phyloP scores from a whole-genome alignment of 768 basidiomycete species.

The Macrolepiota dolichaula region DNA sequence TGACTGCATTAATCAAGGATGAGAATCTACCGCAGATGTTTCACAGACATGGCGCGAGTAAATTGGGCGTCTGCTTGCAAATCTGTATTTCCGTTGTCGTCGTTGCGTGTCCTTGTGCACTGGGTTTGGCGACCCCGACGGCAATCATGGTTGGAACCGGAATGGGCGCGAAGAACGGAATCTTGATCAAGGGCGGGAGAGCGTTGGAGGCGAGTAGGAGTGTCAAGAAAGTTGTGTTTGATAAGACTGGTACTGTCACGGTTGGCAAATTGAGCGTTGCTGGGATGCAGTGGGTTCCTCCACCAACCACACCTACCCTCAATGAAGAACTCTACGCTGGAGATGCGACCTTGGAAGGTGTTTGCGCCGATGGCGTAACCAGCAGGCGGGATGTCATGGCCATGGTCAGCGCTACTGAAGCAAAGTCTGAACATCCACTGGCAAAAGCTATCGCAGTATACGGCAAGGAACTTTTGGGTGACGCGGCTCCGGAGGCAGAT shows the following conservation, averaged over 20 bases:
- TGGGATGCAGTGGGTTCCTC: slow-evolving; percentile 70
- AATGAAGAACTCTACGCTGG: slow-evolving; percentile 41
- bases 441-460: slow-evolving; percentile 89
- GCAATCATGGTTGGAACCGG: slow-evolving; percentile 99
- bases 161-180: slow-evolving; percentile 94
- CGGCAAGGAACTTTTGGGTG: slow-evolving; percentile 61
- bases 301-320: slow-evolving; percentile 3
- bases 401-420: slow-evolving; percentile 84
- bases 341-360: slow-evolving; percentile 37
- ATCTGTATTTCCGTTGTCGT: slow-evolving; percentile 98
- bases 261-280: slow-evolving; percentile 88
- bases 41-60: slow-evolving; percentile 76
- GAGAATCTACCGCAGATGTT: slow-evolving; percentile 80
- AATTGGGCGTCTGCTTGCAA: slow-evolving; percentile 89
- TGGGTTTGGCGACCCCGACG: slow-evolving; percentile 94
- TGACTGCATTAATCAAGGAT: slow-evolving; percentile 56
- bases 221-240: slow-evolving; percentile 80
- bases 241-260: slow-evolving; percentile 98
- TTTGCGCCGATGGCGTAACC: slow-evolving; percentile 63
- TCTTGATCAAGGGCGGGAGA: slow-evolving; percentile 95
- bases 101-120: slow-evolving; percentile 96
- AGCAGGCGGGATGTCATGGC: slow-evolving; percentile 61
- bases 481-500: slow-evolving; percentile 41
- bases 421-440: slow-evolving; percentile 92
- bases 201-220: slow-evolving; percentile 88